Conservation (phyloP, 106 monocot genomes). For the Gastrodia elata region DNA sequence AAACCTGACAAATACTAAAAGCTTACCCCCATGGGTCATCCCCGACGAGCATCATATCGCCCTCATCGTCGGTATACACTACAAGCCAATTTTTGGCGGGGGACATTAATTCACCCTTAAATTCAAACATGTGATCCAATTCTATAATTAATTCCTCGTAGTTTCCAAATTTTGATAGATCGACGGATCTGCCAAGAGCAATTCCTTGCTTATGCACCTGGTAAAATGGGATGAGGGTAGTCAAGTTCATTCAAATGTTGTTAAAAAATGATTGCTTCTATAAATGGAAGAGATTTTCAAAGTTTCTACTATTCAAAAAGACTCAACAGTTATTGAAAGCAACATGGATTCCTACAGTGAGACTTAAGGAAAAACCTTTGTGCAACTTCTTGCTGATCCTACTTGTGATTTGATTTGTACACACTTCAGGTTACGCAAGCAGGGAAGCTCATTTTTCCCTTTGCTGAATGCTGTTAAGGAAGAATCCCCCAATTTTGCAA, state of each 20-base stretch:
- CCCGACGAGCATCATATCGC: constrained; percentile 93
- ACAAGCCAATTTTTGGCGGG: constrained; percentile 54
- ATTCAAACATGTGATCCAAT: constrained; percentile 76
- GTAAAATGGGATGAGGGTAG: background rate
- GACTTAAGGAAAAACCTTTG: background rate
- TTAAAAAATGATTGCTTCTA: background rate
- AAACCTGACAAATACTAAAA: background rate
- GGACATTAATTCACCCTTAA: constrained; percentile 51
- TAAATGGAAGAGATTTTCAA: background rate
- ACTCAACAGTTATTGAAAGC: background rate
- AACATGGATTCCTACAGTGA: background rate
- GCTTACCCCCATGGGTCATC: constrained; percentile 89
- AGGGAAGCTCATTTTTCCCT: background rate
- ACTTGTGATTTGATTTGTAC: background rate
- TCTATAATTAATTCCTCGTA: constrained; percentile 57
- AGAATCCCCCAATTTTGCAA: background rate
- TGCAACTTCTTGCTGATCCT: constrained; percentile 7
- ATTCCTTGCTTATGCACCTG: constrained; percentile 92
- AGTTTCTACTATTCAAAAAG: too few species aligned
- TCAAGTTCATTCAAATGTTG: background rate
- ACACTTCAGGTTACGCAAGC: background rate
- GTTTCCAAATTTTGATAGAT: constrained; percentile 55
- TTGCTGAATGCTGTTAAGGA: background rate
- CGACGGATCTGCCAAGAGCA: constrained; percentile 78
- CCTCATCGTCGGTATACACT: constrained; percentile 78